Evolutionary conservation across 345 rosid species (phyloP), one percentile per base, ranked within the genome.

Genomic region (Citrus unshiu): DNA sequence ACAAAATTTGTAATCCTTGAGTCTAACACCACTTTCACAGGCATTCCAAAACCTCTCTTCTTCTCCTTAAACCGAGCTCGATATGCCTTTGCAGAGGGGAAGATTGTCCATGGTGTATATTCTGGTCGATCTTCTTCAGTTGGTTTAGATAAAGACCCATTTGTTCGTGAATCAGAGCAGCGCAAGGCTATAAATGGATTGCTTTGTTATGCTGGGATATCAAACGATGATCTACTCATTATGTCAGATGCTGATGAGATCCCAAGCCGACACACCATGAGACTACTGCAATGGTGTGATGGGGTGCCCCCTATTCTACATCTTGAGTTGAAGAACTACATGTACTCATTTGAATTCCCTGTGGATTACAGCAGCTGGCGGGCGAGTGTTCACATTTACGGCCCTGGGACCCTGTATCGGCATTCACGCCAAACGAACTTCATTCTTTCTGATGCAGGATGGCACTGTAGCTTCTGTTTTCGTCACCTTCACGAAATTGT

Each of bases 401-500:
- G 83, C 39, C 80, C 82, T 7, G 66, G 82, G 84, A 90, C 93
- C 12, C 74, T 81, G n/a, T 96, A 96, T 75, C 85, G 95, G 8
- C 99, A 96, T 74, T 92, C 97, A 0, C 88, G 99, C 57, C 93
- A 87, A 77, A 80, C 91, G 0, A 86, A 93, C 66, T 70, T 87
- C 54, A 79, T 95, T n/a, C 79, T 95, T 35, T 85, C 99, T 0
- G 96, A 95, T 37, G 96, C 97, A 24, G 98, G 98, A 21, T 95
- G 99, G 98, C 99, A 95, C 81, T 95, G 97, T 57, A 92, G 99
- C 85, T 95, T 93, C 81, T 95, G 97, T 85, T 93, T 89, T 68
- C 83, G 96, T 14, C 81, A 72, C 7, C 89, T 92, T 19, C 67
- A 62, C 8, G 98, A 91, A 9, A 92, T 93, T n/a, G 90, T 86